Percentiles rank a stretch among this genome's conserved stretches.
These are phyloP conservation scores for Dendrobium huoshanense DNA, from an alignment of 106 monocot genomes.

Conservation along the genomic window DNA sequence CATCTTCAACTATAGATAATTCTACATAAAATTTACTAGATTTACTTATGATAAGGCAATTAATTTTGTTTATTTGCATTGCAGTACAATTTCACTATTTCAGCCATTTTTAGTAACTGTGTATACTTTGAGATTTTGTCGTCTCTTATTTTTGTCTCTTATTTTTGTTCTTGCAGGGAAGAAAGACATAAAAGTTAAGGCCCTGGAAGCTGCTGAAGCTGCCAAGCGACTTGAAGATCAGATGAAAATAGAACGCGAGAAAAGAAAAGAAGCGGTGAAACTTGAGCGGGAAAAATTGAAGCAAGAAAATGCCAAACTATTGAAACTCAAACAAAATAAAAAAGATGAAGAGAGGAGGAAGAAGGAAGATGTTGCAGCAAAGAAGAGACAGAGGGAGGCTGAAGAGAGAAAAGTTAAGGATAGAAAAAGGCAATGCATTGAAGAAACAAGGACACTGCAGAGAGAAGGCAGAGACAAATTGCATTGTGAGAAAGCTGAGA, in stretches of 20 bases:
- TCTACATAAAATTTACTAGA: background rate
- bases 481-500: constrained; percentile 19
- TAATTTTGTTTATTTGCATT: background rate
- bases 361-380: constrained; percentile 61
- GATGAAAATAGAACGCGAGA: constrained; percentile 70
- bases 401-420: constrained; percentile 61
- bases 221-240: constrained; percentile 73
- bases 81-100: background rate
- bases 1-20: background rate
- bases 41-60: background rate
- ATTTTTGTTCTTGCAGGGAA: constrained; percentile 37
- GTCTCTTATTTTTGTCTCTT: background rate
- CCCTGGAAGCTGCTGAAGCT: constrained; percentile 83
- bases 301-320: constrained; percentile 49
- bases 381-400: constrained; percentile 89
- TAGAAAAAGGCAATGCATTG: constrained; percentile 47
- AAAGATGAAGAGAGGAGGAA: constrained; percentile 70
- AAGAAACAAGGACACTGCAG: constrained; percentile 29
- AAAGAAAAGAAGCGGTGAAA: constrained; percentile 66
- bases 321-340: constrained; percentile 57
- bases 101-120: background rate
- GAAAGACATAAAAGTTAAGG: constrained; percentile 85
- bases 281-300: constrained; percentile 53
- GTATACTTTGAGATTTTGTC: constrained; percentile 1
- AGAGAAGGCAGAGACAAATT: constrained; percentile 25